These are phyloP conservation scores for Erodium moschatum DNA, from an alignment of 441 rosid species.

Conservation along the genomic window DNA sequence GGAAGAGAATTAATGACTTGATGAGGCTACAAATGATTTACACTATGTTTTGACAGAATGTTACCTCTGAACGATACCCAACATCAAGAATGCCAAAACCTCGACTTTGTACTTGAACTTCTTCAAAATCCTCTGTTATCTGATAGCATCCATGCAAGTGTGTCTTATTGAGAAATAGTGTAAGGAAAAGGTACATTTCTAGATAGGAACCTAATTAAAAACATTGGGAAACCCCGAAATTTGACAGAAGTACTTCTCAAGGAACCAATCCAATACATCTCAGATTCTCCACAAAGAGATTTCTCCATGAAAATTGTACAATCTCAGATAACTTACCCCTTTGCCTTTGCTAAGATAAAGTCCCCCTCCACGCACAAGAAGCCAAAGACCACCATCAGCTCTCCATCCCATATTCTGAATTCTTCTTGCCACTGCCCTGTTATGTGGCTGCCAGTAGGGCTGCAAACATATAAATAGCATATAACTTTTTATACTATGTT, in stretches of 20 bases:
- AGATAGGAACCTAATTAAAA: background rate
- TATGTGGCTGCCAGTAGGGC: constrained; percentile 97
- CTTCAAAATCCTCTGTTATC: constrained; percentile 84
- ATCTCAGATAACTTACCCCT: constrained; percentile 43
- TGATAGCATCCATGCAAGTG: constrained; percentile 23
- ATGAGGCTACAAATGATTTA: background rate
- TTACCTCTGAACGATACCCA: constrained; percentile 83
- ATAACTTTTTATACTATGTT: too few relatives aligned
- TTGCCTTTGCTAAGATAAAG: constrained; percentile 93
- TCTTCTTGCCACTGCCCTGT: constrained; percentile 85
- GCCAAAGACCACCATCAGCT: constrained; percentile 98
- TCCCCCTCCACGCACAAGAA: constrained; percentile 94
- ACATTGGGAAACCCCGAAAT: background rate
- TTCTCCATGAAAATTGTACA: background rate
- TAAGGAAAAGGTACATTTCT: background rate
- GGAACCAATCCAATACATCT: background rate
- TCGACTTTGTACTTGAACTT: constrained; percentile 81
- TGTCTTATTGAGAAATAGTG: constrained; percentile 12
- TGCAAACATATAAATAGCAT: constrained; percentile 23
- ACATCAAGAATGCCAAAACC: constrained; percentile 96
- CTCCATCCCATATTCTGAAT: constrained; percentile 98
- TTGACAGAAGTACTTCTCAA: background rate
- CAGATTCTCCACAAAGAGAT: background rate
- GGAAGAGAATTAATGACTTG: too few relatives aligned
- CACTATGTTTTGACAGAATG: background rate